A percentile compares a stretch with the other conserved stretches of the same genome.
Conservation (phyloP, 495 filamentous ascomycete species). For the Xylaria nigripes region DNA sequence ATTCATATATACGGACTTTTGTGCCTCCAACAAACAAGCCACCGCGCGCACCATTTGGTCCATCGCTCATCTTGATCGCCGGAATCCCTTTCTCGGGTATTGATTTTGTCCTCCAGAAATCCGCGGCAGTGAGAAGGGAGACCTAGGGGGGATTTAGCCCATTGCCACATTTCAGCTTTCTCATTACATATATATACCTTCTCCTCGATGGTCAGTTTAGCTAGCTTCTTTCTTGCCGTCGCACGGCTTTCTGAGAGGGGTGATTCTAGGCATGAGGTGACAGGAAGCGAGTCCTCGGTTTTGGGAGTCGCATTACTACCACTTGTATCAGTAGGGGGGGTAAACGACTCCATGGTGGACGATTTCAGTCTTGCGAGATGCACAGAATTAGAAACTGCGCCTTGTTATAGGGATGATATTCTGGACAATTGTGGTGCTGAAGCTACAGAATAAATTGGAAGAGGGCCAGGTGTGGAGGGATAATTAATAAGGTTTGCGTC, state of each 20-base stretch:
- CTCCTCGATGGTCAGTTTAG: constrained; percentile 43
- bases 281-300: constrained; percentile 44
- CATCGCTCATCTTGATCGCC: constrained; percentile 65
- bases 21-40: constrained; percentile 56
- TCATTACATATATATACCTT: constrained; percentile 33
- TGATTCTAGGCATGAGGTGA: constrained; percentile 33
- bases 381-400: neutral
- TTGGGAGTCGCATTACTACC: constrained; percentile 39
- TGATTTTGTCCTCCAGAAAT: constrained; percentile 70
- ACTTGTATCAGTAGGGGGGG: constrained; percentile 32
- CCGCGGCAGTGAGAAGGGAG: constrained; percentile 54
- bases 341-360: constrained; percentile 17
- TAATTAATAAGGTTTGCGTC: neutral
- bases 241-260: constrained; percentile 25
- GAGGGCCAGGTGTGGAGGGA: too few species aligned
- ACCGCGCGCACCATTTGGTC: constrained; percentile 73
- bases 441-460: neutral
- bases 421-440: neutral
- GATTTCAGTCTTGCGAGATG: neutral
- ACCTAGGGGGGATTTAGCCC: constrained; percentile 36
- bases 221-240: constrained; percentile 34
- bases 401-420: neutral
- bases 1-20: constrained; percentile 36
- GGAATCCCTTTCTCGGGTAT: constrained; percentile 63
- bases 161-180: neutral